Percentiles rank a stretch among this genome's conserved stretches.
These are phyloP conservation scores for Aureobasidium sp. DNA, from an alignment of 2,329 filamentous ascomycete species.

Conservation along the genomic window DNA sequence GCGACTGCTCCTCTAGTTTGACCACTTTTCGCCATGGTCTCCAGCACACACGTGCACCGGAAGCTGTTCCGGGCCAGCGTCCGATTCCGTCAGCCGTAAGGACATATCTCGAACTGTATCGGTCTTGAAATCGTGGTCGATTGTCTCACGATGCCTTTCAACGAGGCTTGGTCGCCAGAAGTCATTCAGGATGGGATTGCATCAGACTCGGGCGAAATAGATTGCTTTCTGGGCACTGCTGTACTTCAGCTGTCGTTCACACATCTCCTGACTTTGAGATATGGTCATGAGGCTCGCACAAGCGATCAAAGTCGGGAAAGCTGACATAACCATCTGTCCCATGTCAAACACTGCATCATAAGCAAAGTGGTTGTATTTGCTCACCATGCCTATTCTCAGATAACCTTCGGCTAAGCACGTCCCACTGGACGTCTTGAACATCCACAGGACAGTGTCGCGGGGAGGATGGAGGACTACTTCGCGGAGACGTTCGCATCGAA, in stretches of 20 bases:
- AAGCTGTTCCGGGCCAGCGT: too few species aligned
- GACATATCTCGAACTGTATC: too few species aligned
- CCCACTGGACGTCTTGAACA: conserved; percentile 9
- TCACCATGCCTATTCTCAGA: conserved; percentile 15
- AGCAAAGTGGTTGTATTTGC: not conserved
- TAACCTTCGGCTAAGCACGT: conserved; percentile 13
- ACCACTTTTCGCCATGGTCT: too few species aligned
- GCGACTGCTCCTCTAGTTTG: too few species aligned
- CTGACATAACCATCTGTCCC: conserved; percentile 16
- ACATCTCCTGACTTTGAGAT: conserved; percentile 2
- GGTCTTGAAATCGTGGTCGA: too few species aligned
- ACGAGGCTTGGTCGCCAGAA: too few species aligned
- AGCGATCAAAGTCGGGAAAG: conserved; percentile 17
- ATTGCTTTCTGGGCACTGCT: too few species aligned
- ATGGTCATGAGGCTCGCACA: conserved; percentile 9
- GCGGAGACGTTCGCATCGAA: conserved; percentile 3
- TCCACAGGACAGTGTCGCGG: conserved; percentile 11
- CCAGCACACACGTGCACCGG: too few species aligned
- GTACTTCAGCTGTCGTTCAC: not conserved
- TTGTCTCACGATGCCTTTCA: too few species aligned
- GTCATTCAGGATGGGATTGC: too few species aligned
- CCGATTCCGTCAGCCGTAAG: too few species aligned
- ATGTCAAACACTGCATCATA: not conserved
- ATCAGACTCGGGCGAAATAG: too few species aligned
- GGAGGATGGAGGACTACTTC: conserved; percentile 14